Evolutionary conservation across 148 eudicot genomes (phyloP).

Genomic region (Amaranthus palmeri): DNA sequence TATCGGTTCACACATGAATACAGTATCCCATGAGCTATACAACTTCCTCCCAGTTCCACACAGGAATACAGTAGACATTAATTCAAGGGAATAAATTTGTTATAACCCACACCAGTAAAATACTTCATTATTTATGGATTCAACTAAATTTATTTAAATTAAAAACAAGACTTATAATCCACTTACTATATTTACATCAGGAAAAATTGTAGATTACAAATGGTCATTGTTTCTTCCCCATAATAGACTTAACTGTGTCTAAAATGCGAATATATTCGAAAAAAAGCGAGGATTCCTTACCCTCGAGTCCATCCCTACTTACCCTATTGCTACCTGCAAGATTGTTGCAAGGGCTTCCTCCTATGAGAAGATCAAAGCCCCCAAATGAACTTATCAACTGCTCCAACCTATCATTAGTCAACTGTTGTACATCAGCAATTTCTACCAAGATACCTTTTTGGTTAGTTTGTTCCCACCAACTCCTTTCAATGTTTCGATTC

Average conservation of each 20-base stretch:
- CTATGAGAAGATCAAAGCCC: constrained; percentile 70
- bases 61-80: background rate
- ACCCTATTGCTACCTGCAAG: constrained; percentile 81
- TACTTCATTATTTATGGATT: background rate
- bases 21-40: too few species aligned
- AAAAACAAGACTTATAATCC: background rate
- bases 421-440: constrained; percentile 48
- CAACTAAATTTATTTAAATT: background rate
- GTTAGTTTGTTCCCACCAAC: constrained; percentile 97
- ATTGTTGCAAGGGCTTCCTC: constrained; percentile 93
- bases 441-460: constrained; percentile 59
- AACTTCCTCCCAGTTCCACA: background rate
- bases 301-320: constrained; percentile 84
- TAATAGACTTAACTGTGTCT: constrained; percentile 46
- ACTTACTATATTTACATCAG: constrained; percentile 7
- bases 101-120: background rate
- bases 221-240: constrained; percentile 29
- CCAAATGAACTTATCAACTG: constrained; percentile 37
- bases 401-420: constrained; percentile 47
- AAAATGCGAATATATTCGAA: constrained; percentile 66
- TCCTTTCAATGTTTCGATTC: constrained; percentile 55
- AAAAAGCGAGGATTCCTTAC: constrained; percentile 70
- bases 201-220: constrained; percentile 5
- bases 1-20: too few species aligned
- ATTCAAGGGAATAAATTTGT: constrained; percentile 1